Evolutionary conservation across 179 eudicot species (phyloP).

Genomic region (Spergularia azorica): DNA sequence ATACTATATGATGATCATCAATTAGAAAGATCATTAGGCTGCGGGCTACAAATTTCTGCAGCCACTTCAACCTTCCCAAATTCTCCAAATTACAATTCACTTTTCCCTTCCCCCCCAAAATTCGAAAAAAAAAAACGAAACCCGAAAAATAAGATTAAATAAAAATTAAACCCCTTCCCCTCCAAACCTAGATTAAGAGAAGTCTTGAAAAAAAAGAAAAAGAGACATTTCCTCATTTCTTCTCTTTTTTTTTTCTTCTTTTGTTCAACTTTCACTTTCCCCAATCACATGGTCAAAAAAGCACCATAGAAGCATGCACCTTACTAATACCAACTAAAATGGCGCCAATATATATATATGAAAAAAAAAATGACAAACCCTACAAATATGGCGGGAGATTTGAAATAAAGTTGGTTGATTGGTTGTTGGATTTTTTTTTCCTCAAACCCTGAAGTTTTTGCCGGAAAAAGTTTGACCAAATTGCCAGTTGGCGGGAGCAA

Average conservation of each 20-base stretch:
- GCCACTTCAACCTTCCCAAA: conserved; percentile 32
- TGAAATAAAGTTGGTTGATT: not conserved
- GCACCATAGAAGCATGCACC: conserved; percentile 9
- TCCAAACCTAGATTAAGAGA: conserved; percentile 28
- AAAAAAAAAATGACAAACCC: not conserved
- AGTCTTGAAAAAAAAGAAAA: conserved; percentile 17
- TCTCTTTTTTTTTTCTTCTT: conserved; percentile 5
- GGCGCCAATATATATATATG: not conserved
- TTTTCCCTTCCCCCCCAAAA: conserved; percentile 6
- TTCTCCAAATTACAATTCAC: conserved; percentile 10
- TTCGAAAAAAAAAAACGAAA: not conserved
- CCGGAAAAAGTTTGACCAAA: conserved; percentile 86
- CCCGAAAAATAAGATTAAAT: not conserved
- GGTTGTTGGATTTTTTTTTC: not conserved
- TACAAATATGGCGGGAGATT: conserved; percentile 26
- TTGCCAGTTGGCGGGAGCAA: conserved; percentile 75
- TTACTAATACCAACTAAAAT: conserved; percentile 12
- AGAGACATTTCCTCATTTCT: conserved; percentile 12
- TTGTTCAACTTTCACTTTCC: conserved; percentile 14
- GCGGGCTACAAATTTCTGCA: conserved; percentile 47
- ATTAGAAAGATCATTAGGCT: conserved; percentile 31
- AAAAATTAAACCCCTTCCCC: conserved; percentile 15
- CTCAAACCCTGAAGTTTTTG: conserved; percentile 70
- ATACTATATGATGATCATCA: conserved; percentile 17
- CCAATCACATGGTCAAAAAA: conserved; percentile 21